Percentiles rank a stretch among this genome's conserved stretches.
Conservation (phyloP, 441 rosid genomes). For the Gossypium aridum region DNA sequence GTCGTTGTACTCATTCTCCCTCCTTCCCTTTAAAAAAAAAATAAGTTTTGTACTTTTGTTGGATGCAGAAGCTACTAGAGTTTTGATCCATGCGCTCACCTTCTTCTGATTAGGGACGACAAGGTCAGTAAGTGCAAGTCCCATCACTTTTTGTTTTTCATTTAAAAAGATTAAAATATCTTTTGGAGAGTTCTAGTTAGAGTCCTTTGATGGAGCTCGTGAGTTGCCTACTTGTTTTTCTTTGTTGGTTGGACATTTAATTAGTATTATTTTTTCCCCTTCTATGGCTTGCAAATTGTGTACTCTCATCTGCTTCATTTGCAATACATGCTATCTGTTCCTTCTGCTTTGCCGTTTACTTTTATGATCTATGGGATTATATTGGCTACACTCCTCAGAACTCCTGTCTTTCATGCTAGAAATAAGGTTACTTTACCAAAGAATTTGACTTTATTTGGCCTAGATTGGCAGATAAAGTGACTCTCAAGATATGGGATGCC, state of each 20-base stretch:
- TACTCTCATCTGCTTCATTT: constrained; percentile 19
- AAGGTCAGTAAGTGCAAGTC: constrained; percentile 26
- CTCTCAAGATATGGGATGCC: constrained; percentile 73
- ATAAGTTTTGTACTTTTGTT: not conserved
- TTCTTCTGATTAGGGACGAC: constrained; percentile 32
- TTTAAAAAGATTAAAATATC: constrained; percentile 6
- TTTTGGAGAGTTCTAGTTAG: constrained; percentile 34
- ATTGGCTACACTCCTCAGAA: constrained; percentile 3
- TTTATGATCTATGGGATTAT: constrained; percentile 1
- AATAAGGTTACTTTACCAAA: not conserved
- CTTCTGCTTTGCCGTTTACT: constrained; percentile 11
- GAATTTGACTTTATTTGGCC: constrained; percentile 15
- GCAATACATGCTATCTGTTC: constrained; percentile 22
- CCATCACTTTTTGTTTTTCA: constrained; percentile 6
- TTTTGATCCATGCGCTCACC: constrained; percentile 27
- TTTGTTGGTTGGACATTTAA: constrained; percentile 53
- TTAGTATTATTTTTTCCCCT: constrained; percentile 14
- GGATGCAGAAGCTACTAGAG: constrained; percentile 39
- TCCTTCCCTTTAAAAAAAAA: not conserved
- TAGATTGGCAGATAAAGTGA: constrained; percentile 31
- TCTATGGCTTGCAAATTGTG: constrained; percentile 14
- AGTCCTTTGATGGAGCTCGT: constrained; percentile 43
- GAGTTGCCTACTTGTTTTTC: constrained; percentile 40
- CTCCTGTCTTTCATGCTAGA: not conserved
- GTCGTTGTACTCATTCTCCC: not conserved